A percentile compares a stretch with the other conserved stretches of the same genome.
These are phyloP conservation scores for Neonothopanus nambi DNA, from an alignment of 1,284 basidiomycete genomes.

Conservation along the genomic window DNA sequence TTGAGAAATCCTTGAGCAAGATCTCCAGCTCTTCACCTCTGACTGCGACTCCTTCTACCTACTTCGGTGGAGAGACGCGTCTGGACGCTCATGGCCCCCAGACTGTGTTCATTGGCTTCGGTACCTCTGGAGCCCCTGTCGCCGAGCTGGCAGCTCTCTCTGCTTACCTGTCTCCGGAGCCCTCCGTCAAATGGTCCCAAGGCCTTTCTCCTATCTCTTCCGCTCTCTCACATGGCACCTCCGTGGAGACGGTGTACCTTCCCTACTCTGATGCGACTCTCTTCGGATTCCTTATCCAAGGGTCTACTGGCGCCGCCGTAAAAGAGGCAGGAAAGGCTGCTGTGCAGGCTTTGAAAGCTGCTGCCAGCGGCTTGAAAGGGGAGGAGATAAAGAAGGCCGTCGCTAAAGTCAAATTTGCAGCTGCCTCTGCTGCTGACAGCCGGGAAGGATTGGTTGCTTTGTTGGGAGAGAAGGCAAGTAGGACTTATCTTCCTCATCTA, in stretches of 20 bases:
- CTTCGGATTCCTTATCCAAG: constrained; percentile 79
- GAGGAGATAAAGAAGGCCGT: constrained; percentile 81
- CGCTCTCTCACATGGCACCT: constrained; percentile 49
- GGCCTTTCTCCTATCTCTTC: constrained; percentile 70
- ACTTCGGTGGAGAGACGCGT: constrained; percentile 87
- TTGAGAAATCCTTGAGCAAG: constrained; percentile 67
- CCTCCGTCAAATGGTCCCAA: constrained; percentile 84
- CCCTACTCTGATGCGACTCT: constrained; percentile 90
- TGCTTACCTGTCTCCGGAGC: constrained; percentile 70
- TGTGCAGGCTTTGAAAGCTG: constrained; percentile 66
- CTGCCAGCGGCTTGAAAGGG: constrained; percentile 49
- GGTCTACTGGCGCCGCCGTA: constrained; percentile 55
- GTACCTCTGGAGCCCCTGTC: constrained; percentile 59
- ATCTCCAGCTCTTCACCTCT: constrained; percentile 42
- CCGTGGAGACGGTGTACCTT: constrained; percentile 73
- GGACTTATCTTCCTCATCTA: constrained; percentile 8
- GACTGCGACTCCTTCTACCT: constrained; percentile 51
- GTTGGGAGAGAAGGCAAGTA: constrained; percentile 63
- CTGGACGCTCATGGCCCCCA: constrained; percentile 65
- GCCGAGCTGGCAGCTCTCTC: constrained; percentile 77
- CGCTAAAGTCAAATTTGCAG: constrained; percentile 84
- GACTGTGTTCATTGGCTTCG: constrained; percentile 84
- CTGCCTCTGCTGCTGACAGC: constrained; percentile 69
- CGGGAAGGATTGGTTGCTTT: constrained; percentile 68
- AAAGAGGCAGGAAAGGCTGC: constrained; percentile 66